A percentile compares a stretch with the other conserved stretches of the same genome.
Conservation (phyloP, 495 filamentous ascomycete species). For the Penicillium coffeae region DNA sequence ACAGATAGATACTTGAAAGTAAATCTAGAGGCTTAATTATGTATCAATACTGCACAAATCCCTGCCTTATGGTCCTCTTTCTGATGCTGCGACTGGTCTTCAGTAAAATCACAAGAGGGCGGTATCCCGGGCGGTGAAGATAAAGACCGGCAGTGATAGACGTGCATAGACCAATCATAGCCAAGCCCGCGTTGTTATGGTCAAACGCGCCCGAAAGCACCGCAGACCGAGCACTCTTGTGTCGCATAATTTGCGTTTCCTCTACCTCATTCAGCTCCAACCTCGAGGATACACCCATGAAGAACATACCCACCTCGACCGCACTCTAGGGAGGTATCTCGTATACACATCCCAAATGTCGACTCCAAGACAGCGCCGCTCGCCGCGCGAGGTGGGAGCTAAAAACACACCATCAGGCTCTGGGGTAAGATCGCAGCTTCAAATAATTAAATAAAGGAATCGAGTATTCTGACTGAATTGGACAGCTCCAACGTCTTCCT, state of each 20-base stretch:
- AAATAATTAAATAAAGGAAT: not conserved
- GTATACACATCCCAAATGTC: constrained; percentile 21
- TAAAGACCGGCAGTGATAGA: not conserved
- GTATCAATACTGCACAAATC: too few species aligned
- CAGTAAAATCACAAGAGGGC: not conserved
- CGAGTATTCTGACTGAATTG: not conserved
- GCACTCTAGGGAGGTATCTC: not conserved
- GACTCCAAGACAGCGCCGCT: constrained; percentile 35
- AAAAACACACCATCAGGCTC: constrained; percentile 30
- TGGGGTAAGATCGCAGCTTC: constrained; percentile 18
- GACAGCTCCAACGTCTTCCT: constrained; percentile 38
- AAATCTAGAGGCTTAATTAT: too few species aligned
- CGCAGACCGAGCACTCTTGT: too few species aligned
- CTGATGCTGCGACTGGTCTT: too few species aligned
- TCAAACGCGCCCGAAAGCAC: constrained; percentile 20
- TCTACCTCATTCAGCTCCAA: too few species aligned
- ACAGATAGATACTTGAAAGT: too few species aligned
- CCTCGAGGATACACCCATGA: too few species aligned
- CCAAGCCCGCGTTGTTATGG: constrained; percentile 20
- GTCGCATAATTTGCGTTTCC: too few species aligned
- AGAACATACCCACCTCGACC: too few species aligned
- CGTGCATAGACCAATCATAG: constrained; percentile 14
- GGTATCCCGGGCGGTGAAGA: not conserved
- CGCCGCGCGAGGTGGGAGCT: constrained; percentile 23
- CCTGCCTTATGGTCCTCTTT: too few species aligned